phyloP scores from a whole-genome alignment of 2,329 filamentous ascomycete genomes.

The Cercospora zeae-maydis region DNA sequence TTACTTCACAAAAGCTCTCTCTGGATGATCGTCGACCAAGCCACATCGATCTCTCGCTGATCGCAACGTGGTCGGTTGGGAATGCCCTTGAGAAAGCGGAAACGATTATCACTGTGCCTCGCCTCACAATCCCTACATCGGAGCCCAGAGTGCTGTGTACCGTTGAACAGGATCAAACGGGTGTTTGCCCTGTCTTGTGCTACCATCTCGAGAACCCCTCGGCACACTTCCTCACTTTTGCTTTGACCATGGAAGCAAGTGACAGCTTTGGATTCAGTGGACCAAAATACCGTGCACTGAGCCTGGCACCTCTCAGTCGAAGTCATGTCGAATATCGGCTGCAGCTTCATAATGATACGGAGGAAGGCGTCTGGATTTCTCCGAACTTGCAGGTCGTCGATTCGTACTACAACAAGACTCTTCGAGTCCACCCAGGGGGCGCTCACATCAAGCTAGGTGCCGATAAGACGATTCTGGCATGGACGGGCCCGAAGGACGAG shows the following conservation, averaged over 20 bases:
- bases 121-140: constrained; percentile 72
- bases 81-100: constrained; percentile 42
- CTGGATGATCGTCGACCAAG: constrained; percentile 79
- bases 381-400: constrained; percentile 77
- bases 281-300: constrained; percentile 72
- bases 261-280: constrained; percentile 93
- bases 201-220: constrained; percentile 91
- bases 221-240: constrained; percentile 90
- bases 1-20: constrained; percentile 70
- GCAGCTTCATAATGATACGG: constrained; percentile 54
- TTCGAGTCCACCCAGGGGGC: constrained; percentile 76
- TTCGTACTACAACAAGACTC: constrained; percentile 86
- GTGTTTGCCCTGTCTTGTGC: constrained; percentile 43
- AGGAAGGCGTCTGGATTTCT: constrained; percentile 61
- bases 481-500: background rate
- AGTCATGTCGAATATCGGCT: constrained; percentile 70
- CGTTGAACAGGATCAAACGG: constrained; percentile 25
- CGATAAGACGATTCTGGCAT: constrained; percentile 41
- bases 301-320: constrained; percentile 77
- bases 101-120: constrained; percentile 71
- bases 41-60: constrained; percentile 69
- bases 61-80: constrained; percentile 71
- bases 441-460: constrained; percentile 60
- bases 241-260: constrained; percentile 83
- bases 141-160: constrained; percentile 78